phyloP scores from a whole-genome alignment of 169 alveolate species.

The Eimeria falciformis region DNA sequence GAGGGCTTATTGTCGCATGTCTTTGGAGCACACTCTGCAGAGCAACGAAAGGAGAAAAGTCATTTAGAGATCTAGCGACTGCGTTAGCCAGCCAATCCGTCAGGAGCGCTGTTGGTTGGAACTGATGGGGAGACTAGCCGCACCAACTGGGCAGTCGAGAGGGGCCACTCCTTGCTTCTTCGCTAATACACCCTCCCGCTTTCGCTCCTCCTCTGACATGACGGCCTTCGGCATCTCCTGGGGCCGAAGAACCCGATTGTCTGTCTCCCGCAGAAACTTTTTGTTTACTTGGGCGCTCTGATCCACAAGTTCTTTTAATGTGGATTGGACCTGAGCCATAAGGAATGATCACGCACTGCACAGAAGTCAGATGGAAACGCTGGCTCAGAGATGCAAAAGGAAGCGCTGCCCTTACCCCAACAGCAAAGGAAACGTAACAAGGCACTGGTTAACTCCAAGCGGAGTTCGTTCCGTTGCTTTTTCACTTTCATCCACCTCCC shows the following conservation, averaged over 20 bases:
- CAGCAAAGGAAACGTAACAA: too few species aligned
- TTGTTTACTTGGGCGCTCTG: slow-evolving; percentile 17
- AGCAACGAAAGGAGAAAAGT: background rate
- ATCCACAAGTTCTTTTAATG: slow-evolving; percentile 24
- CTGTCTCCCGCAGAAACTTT: slow-evolving; percentile 50
- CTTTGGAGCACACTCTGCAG: slow-evolving; percentile 68
- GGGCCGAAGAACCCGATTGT: slow-evolving; percentile 66
- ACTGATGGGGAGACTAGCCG: background rate
- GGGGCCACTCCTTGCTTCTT: slow-evolving; percentile 35
- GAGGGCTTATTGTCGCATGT: slow-evolving; percentile 75
- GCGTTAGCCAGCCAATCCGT: too few species aligned
- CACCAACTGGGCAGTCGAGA: slow-evolving; percentile 66
- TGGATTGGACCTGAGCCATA: slow-evolving; percentile 1
- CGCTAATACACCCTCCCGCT: background rate
- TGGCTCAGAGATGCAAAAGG: too few species aligned
- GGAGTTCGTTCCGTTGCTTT: too few species aligned
- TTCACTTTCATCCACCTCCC: too few species aligned
- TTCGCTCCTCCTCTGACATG: background rate
- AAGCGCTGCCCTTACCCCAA: too few species aligned
- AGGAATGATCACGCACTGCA: too few species aligned
- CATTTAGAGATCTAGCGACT: too few species aligned
- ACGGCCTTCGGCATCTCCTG: slow-evolving; percentile 57
- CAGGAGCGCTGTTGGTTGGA: too few species aligned
- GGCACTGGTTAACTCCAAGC: too few species aligned
- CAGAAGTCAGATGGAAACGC: too few species aligned